Evolutionary conservation across 2,329 filamentous ascomycete species (phyloP).

Genomic region (Aspergillus ustus): DNA sequence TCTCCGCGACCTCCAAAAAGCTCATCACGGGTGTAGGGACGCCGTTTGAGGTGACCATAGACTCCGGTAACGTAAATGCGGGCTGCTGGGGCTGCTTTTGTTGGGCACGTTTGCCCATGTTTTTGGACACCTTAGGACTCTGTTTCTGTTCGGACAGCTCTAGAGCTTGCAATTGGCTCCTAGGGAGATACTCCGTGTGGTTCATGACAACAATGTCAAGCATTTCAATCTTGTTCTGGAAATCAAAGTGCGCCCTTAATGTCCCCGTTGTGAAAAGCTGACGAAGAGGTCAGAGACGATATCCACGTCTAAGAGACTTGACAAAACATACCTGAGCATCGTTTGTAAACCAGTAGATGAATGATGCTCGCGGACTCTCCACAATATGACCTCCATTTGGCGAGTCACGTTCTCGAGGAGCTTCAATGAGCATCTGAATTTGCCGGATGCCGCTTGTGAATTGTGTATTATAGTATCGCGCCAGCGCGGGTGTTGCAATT

Average conservation of each 20-base stretch:
- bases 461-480: slow-evolving; percentile 87
- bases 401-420: slow-evolving; percentile 61
- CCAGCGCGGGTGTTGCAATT: slow-evolving; percentile 77
- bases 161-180: slow-evolving; percentile 58
- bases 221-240: slow-evolving; percentile 77
- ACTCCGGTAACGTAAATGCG: slow-evolving; percentile 49
- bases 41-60: slow-evolving; percentile 55
- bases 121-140: slow-evolving; percentile 64
- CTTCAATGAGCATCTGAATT: slow-evolving; percentile 84
- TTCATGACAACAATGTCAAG: slow-evolving; percentile 78
- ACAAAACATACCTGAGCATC: slow-evolving; percentile 73
- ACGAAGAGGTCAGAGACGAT: slow-evolving; percentile 5
- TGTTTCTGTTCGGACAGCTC: slow-evolving; percentile 60
- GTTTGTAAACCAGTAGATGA: slow-evolving; percentile 88
- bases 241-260: slow-evolving; percentile 78
- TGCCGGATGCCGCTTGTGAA: slow-evolving; percentile 84
- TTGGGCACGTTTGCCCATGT: slow-evolving; percentile 55
- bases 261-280: slow-evolving; percentile 78
- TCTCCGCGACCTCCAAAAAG: slow-evolving; percentile 70
- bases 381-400: slow-evolving; percentile 72
- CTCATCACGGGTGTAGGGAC: slow-evolving; percentile 61
- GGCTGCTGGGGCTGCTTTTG: slow-evolving; percentile 52
- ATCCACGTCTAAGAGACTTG: not conserved
- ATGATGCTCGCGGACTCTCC: slow-evolving; percentile 74
- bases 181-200: slow-evolving; percentile 83